Evolutionary conservation across 2,329 filamentous ascomycete genomes (phyloP), one percentile per base, ranked within the genome.

Genomic region (Penicillium sp.): DNA sequence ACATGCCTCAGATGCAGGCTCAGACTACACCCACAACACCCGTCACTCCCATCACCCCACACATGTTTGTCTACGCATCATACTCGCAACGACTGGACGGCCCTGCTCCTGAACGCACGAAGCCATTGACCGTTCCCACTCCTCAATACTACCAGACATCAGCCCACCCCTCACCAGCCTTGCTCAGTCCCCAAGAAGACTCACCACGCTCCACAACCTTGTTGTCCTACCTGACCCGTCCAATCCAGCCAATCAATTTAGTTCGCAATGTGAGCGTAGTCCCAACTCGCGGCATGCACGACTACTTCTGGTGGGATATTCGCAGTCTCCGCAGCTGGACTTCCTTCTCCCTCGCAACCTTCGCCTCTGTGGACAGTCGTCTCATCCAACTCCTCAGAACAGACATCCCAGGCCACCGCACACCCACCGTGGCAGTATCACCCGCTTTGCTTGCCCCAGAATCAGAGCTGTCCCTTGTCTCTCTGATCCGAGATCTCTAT

Each of bases 261-360:
- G 90, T 96, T 36, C 88, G 88, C 67, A 89, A 88, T 62, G 84
- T 93, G 62, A 89, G 88, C 55, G 87, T 88, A 69, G 70, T 86
- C 76, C 60, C 79, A 80, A 66, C 84, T 80, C 59, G 89, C 85
- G 71, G 86, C 81, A 67, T 83, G 81, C 74, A 88, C 65, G 90
- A 88, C 72, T 87, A 96, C 77, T 96, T 93, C 74, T 97, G 93
- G 93, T 97, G 91, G 89, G 93, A 97, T 67, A 83, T 96, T 54
- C 89, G 93, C 63, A 93, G 95, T 70, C 80, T 97, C 61, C 86
- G 90, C 58, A 83, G 86, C 57, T 97, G 93, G 93, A 83, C 83
- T 48, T 83, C 85, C 63, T 97, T 97, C 82, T 90, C 84, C 60
- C 78, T 89, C 10, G 73, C 81, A 50, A 85, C 87, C 53, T 87